Base-by-base conservation (phyloP, 116 monocot genomes). In the Cymodocea nodosa region DNA sequence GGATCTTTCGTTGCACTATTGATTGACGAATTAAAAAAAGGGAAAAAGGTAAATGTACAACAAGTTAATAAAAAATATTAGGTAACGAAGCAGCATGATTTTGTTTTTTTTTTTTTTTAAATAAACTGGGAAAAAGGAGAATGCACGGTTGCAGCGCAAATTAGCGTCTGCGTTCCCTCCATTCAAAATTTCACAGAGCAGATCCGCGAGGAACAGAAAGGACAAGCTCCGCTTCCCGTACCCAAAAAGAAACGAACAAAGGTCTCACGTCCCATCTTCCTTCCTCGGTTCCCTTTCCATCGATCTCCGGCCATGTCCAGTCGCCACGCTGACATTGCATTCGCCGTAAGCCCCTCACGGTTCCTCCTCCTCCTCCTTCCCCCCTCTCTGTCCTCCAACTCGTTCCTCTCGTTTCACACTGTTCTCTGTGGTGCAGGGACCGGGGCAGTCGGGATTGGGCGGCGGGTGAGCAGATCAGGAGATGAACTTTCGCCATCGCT, bases 381-480 rank as follows among this genome's bases (percentile, higher is more conserved):
- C 30, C 24, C 56, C 56, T 18, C 6, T 50, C 61, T 50, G 19
- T 22, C 7, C 20, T 60, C 36, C 12, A 36, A 35, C 50, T 62
- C 48, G 5, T 23, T 12, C 36, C 6, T 71, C n/a, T 36, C 69
- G 35, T 62, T 48, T 36, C 55, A 69, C 56, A 34, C 51, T 6
- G 17, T 3, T 36, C 8, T 4, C n/a, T 39, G 65, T 52, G 77
- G 74, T 84, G 84, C 85, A 85, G 85, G 73, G 56, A 59, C 52
- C 78, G 17, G 75, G 60, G 9, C 58, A 57, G 73, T 50, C 75
- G 60, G 70, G 63, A 34, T 56, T 76, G 15, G 81, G 73, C 40
- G 63, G 68, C 35, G 73, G 81, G 85, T 81, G 70, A 76, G 81
- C 19, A 25, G 68, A 56, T 70, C 75, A 67, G 23, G 1, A 9